Evolutionary conservation across 116 monocot species (phyloP).

Genomic region (Trichopus zeylanicus): DNA sequence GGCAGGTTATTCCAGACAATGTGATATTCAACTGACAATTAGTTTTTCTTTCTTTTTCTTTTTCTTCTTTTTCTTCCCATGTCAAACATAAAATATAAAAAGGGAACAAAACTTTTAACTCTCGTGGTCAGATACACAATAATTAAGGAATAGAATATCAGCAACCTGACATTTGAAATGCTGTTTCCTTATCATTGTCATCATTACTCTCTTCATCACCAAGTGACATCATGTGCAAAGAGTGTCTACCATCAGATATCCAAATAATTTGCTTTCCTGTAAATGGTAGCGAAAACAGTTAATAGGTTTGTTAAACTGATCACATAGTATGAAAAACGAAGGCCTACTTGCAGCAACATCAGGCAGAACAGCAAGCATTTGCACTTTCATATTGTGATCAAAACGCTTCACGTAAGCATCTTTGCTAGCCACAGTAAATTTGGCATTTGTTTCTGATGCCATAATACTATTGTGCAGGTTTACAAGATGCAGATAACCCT

Average conservation of each 20-base stretch:
- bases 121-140: not conserved
- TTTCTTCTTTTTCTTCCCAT: too few species aligned
- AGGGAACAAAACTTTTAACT: not conserved
- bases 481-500: conserved; percentile 67
- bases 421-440: conserved; percentile 10
- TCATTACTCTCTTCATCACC: conserved; percentile 24
- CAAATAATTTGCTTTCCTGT: conserved; percentile 62
- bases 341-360: conserved; percentile 48
- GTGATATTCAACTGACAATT: too few species aligned
- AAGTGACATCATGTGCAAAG: conserved; percentile 51
- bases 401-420: conserved; percentile 19
- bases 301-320: conserved; percentile 10
- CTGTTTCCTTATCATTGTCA: conserved; percentile 26
- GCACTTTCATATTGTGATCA: conserved; percentile 54
- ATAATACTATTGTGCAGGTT: conserved; percentile 21
- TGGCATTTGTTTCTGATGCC: conserved; percentile 12
- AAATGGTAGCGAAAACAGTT: conserved; percentile 18
- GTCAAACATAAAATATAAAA: too few species aligned
- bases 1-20: too few species aligned
- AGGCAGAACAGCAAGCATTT: conserved; percentile 54
- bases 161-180: conserved; percentile 37
- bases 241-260: conserved; percentile 67
- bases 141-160: not conserved
- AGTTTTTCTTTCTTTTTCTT: too few species aligned
- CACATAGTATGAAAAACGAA: conserved; percentile 11